Percentiles rank a stretch among this genome's conserved stretches.
Evolutionary conservation across 116 monocot genomes (phyloP).

Genomic region (Phalaenopsis hybrid): DNA sequence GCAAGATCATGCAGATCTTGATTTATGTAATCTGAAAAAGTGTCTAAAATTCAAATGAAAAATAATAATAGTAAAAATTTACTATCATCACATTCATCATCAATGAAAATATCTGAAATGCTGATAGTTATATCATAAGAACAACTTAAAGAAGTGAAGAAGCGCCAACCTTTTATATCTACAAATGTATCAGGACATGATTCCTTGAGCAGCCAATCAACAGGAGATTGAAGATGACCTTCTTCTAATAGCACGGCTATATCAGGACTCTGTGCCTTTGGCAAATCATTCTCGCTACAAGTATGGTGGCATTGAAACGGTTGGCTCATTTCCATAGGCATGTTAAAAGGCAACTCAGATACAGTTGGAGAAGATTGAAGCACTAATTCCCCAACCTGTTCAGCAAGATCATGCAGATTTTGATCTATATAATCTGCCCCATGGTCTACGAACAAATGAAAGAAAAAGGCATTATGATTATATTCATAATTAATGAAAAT

Average conservation of each 20-base stretch:
- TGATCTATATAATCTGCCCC: conserved; percentile 38
- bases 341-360: too few relatives aligned
- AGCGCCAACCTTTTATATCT: conserved; percentile 17
- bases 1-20: conserved; percentile 52
- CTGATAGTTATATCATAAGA: neutral
- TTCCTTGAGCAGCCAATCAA: conserved; percentile 12
- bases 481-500: too few relatives aligned
- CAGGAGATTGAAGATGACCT: conserved; percentile 10
- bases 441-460: neutral
- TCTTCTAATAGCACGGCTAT: conserved; percentile 21
- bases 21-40: conserved; percentile 34
- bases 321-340: neutral
- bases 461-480: too few relatives aligned
- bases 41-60: neutral
- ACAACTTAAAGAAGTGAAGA: neutral
- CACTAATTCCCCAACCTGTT: conserved; percentile 37
- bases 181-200: neutral
- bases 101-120: conserved; percentile 3
- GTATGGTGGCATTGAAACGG: conserved; percentile 9
- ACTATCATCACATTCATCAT: neutral
- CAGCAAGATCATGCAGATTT: conserved; percentile 47
- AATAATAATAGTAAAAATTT: neutral
- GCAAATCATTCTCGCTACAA: conserved; percentile 1
- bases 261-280: conserved; percentile 25
- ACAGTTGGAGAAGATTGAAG: conserved; percentile 24